phyloP scores from a whole-genome alignment of 2,329 filamentous ascomycete genomes.

The Diaporthe australafricana region DNA sequence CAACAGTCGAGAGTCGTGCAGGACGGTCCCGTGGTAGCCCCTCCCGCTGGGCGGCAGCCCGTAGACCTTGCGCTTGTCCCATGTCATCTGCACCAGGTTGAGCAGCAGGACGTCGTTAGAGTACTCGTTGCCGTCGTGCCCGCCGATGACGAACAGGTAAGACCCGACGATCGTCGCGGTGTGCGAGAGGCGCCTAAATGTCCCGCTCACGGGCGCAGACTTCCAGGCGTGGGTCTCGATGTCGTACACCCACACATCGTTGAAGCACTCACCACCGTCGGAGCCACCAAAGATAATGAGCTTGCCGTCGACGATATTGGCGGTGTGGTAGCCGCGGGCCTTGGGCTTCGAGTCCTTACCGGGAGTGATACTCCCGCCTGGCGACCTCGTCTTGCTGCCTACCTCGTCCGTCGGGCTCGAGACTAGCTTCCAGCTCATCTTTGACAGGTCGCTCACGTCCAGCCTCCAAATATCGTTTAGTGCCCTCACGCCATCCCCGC shows the following conservation, averaged over 20 bases:
- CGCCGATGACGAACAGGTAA: conserved; percentile 77
- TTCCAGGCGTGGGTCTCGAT: conserved; percentile 72
- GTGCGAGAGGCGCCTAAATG: conserved; percentile 75
- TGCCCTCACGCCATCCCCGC: conserved; percentile 76
- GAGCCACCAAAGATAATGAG: conserved; percentile 78
- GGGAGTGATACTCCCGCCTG: conserved; percentile 37
- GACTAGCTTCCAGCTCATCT: conserved; percentile 77
- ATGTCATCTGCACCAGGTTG: conserved; percentile 80
- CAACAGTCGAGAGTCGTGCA: conserved; percentile 74
- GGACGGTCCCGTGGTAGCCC: conserved; percentile 74
- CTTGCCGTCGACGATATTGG: conserved; percentile 79
- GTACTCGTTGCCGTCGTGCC: conserved; percentile 78
- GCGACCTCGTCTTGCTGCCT: conserved; percentile 39
- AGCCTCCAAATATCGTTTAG: conserved; percentile 80
- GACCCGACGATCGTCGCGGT: conserved; percentile 77
- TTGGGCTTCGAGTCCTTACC: conserved; percentile 63
- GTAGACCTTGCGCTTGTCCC: conserved; percentile 75
- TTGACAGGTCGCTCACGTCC: conserved; percentile 73
- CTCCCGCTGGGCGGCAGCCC: conserved; percentile 71
- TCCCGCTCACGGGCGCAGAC: conserved; percentile 67
- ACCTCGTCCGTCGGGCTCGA: conserved; percentile 53
- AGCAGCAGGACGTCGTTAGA: conserved; percentile 76
- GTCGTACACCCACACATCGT: conserved; percentile 80
- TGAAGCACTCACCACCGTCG: conserved; percentile 78
- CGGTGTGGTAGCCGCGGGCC: conserved; percentile 77